A percentile compares a stretch with the other conserved stretches of the same genome.
Conservation (phyloP, 2,329 filamentous ascomycete species). For the Teratosphaeriaceae sp. region DNA sequence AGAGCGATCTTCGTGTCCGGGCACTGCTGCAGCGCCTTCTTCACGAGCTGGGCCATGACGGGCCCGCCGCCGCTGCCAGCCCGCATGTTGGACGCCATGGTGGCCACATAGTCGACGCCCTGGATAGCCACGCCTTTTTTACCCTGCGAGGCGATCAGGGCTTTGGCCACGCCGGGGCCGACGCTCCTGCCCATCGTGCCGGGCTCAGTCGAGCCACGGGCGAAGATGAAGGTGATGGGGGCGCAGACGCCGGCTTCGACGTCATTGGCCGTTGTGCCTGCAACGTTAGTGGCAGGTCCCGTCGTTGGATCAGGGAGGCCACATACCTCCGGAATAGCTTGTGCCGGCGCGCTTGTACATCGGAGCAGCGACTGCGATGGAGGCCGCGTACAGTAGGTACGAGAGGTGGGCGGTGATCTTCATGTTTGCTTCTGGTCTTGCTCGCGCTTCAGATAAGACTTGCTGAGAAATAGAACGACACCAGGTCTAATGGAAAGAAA, state of each 20-base stretch:
- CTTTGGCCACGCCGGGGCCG: constrained; percentile 47
- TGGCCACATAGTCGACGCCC: constrained; percentile 43
- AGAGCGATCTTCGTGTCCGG: constrained; percentile 24
- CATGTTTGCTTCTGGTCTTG: constrained; percentile 10
- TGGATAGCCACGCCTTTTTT: constrained; percentile 44
- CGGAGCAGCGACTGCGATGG: constrained; percentile 13
- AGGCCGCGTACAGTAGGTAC: constrained; percentile 14
- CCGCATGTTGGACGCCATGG: constrained; percentile 14
- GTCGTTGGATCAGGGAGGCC: neutral
- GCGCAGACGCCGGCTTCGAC: constrained; percentile 29
- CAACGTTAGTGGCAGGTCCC: no score
- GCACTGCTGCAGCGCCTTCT: constrained; percentile 20
- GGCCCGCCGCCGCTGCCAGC: constrained; percentile 18
- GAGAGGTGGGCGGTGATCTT: constrained; percentile 15
- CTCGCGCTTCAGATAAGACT: neutral
- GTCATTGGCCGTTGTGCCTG: constrained; percentile 16
- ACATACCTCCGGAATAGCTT: constrained; percentile 9
- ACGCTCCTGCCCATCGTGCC: constrained; percentile 47
- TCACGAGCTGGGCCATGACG: constrained; percentile 16
- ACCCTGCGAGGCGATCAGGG: constrained; percentile 37
- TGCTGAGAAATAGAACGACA: constrained; percentile 5
- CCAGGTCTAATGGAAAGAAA: constrained; percentile 8
- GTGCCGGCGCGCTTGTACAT: constrained; percentile 12
- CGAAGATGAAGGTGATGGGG: constrained; percentile 48
- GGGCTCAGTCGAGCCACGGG: constrained; percentile 48